A percentile compares a stretch with the other conserved stretches of the same genome.
phyloP scores from a whole-genome alignment of 352 stramenopile species.

The Phytophthora tubulina region DNA sequence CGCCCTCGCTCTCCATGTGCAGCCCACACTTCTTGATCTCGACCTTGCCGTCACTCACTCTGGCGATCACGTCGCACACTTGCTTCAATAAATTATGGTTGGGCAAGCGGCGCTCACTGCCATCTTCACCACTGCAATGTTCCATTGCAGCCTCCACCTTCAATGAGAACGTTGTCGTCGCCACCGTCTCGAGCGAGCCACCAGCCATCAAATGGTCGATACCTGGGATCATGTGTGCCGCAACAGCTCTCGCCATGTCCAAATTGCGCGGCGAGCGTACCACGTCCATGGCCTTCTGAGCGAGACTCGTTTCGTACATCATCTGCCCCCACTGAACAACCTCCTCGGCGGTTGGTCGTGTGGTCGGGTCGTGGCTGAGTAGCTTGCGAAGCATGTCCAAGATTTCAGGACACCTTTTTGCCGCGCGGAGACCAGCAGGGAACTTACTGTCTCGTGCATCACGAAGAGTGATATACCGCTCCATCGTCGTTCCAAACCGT shows the following conservation, averaged over 20 bases:
- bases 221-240: slow-evolving; percentile 34
- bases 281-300: slow-evolving; percentile 63
- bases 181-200: slow-evolving; percentile 10
- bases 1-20: slow-evolving; percentile 73
- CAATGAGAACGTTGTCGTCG: slow-evolving; percentile 58
- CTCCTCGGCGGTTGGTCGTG: slow-evolving; percentile 66
- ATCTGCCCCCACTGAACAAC: slow-evolving; percentile 85
- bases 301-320: slow-evolving; percentile 72
- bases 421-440: slow-evolving; percentile 57
- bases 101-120: slow-evolving; percentile 63
- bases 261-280: slow-evolving; percentile 60
- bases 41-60: slow-evolving; percentile 63
- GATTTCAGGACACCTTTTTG: slow-evolving; percentile 69
- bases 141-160: slow-evolving; percentile 75
- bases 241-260: slow-evolving; percentile 27
- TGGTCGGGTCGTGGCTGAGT: slow-evolving; percentile 60
- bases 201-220: slow-evolving; percentile 49
- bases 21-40: slow-evolving; percentile 88
- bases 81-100: slow-evolving; percentile 91
- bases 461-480: slow-evolving; percentile 87
- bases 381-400: slow-evolving; percentile 75
- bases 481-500: slow-evolving; percentile 91
- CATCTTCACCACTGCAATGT: slow-evolving; percentile 47
- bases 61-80: slow-evolving; percentile 81
- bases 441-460: slow-evolving; percentile 80